Base-by-base conservation (phyloP, 805 yeast genomes). In the Hanseniaspora meyeri region DNA sequence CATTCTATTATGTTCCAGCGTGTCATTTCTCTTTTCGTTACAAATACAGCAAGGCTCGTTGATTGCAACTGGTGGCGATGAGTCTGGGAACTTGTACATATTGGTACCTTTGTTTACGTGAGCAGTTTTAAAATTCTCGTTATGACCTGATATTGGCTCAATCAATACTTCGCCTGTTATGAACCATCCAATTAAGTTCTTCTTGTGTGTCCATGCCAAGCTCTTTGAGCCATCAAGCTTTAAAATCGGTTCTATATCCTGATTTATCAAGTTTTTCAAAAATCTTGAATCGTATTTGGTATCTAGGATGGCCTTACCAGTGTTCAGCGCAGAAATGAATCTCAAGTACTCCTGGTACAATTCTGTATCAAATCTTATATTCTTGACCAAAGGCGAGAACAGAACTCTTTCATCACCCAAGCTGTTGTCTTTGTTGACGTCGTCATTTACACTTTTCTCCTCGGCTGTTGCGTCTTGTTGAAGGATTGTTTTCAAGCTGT, bases 91-190 rank as follows among this genome's bases (percentile, higher is more conserved):
- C 19, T 74, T 68, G 59, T 72, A 77, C 49, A 76, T 58, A 54
- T 71, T 74, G 0, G 71, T 59, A 16, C 46, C 43, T 17, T 42
- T 43, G 20, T 34, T 47, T 10, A 34, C 16, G 40, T 45, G 46
- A 31, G 20, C 27, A 14, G 12, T 37, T 29, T 49, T 53, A 70
- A 83, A 84, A 1, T 80, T 78, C 67, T 86, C 95, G 63, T 90
- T 89, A 43, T 84, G 76, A 0, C 91, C 90, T 52, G 87, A 80
- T 9, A 90, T 78, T 0, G 98, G 98, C 68, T 89, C 95, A 42
- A 91, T 82, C 3, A 81, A 75, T 6, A 87, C 88, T 46, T 84
- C 76, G 3, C 95, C 95, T 52, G 89, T 96, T 36, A 85, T 77
- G 60, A 91, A 74, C 17, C 82, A 77, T 48, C 74, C 68, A 74